phyloP scores from a whole-genome alignment of 83 land plant species.

The Picea abies region DNA sequence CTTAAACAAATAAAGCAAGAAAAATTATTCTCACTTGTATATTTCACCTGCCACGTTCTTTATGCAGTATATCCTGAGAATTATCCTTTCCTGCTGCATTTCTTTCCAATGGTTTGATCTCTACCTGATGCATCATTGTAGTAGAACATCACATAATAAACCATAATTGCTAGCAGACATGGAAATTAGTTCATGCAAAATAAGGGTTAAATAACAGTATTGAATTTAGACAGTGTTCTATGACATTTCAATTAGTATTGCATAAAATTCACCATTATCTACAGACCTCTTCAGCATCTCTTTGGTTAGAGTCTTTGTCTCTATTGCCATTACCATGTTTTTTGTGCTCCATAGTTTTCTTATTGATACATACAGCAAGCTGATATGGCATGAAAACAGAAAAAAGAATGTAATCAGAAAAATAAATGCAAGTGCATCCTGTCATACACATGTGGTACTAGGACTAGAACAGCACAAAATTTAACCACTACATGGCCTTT shows the following conservation, averaged over 20 bases:
- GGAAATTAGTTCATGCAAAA: no score
- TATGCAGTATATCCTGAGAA: conserved; percentile 5
- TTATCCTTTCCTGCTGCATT: neutral
- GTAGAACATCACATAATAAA: neutral
- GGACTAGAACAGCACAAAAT: neutral
- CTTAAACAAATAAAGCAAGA: neutral
- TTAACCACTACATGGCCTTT: neutral
- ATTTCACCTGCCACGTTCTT: conserved; percentile 22
- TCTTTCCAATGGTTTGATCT: conserved; percentile 1
- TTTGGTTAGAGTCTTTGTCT: neutral
- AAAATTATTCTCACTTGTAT: conserved; percentile 18
- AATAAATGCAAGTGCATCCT: neutral
- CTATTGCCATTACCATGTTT: neutral
- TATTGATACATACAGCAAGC: conserved; percentile 87
- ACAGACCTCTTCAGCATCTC: conserved; percentile 3
- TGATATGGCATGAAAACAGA: conserved; percentile 21
- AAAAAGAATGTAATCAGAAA: neutral
- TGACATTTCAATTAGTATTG: neutral
- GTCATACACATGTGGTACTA: neutral
- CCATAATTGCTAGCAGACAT: no score
- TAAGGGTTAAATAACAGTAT: neutral
- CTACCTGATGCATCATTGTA: conserved; percentile 10
- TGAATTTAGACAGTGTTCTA: neutral
- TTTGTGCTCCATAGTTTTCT: conserved; percentile 28
- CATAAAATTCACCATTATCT: neutral